Evolutionary conservation across 371 early-diverging fungal species (phyloP).

Genomic region (Rhizopus delemar): DNA sequence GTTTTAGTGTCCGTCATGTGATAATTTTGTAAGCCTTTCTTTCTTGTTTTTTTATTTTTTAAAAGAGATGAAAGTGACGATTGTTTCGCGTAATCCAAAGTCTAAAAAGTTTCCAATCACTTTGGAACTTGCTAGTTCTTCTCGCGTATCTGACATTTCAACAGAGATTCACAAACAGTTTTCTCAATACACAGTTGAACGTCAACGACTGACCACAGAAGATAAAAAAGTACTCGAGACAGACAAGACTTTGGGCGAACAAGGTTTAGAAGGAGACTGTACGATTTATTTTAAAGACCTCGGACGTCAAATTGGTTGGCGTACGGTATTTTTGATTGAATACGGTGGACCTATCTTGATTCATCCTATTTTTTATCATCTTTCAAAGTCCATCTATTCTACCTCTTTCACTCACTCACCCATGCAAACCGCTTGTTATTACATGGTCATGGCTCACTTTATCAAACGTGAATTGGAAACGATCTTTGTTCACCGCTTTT

Average conservation of each 20-base stretch:
- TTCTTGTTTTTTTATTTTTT: constrained; percentile 9
- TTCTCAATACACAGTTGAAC: constrained; percentile 67
- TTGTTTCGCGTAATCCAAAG: constrained; percentile 49
- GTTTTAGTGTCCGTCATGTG: no score
- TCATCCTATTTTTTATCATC: constrained; percentile 85
- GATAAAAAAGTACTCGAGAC: constrained; percentile 55
- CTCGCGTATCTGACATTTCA: constrained; percentile 25
- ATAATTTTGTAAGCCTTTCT: background rate
- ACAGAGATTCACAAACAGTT: constrained; percentile 60
- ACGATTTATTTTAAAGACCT: constrained; percentile 82
- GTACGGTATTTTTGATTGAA: constrained; percentile 91
- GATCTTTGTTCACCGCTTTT: constrained; percentile 91
- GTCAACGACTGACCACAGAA: constrained; percentile 76
- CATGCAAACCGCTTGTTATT: constrained; percentile 67
- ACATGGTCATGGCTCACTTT: constrained; percentile 83
- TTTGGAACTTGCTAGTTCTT: constrained; percentile 58
- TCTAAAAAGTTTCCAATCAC: constrained; percentile 58
- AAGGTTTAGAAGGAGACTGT: constrained; percentile 63
- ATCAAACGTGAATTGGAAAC: constrained; percentile 94
- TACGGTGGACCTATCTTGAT: constrained; percentile 90
- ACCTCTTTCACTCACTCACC: constrained; percentile 60
- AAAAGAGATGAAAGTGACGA: constrained; percentile 47
- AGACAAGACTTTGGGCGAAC: constrained; percentile 60
- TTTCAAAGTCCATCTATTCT: constrained; percentile 69
- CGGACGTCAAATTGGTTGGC: constrained; percentile 96